Base-by-base conservation (phyloP, 768 basidiomycete species). In the Leccinum pellstonianum region DNA sequence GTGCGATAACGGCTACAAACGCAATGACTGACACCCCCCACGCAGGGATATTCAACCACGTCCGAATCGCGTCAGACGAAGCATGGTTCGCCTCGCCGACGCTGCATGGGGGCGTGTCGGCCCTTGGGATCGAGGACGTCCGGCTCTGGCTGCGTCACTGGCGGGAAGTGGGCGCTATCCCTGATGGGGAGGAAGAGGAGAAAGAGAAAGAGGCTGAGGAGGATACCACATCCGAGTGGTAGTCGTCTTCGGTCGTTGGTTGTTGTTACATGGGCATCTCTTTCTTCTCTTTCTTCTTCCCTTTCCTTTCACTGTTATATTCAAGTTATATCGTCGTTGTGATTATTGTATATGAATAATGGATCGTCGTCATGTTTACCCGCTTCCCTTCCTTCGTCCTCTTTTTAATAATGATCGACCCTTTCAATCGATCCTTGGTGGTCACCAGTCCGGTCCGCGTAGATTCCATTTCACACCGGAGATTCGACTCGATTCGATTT, bases 41-140 rank as follows among this genome's bases (percentile, higher is more conserved):
- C 4, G 21, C 15, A 23, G 0, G 25, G 37, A 31, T 66, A 5
- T 66, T 65, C 5, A 10, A n/a, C 9, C 59, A 17, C 19, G 33
- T 51, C 7, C 17, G 17, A 33, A 19, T 56, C 6, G 37, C 50
- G 17, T 48, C 43, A 14, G 52, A 50, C 21, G 57, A 58, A 9
- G 63, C 63, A 5, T 55, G 62, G 55, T 54, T 50, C n/a, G 59
- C 59, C 3, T 59, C 57, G 51, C 52, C 63, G 23, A 65, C 59
- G 35, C 23, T 62, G 31, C 57, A 51, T 17, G 56, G 43, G 2
- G 50, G 50, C 29, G 27, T 55, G 38, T n/a, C 6, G 6, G 5
- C 37, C 2, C 55, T 62, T 0, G 64, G 60, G 4, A 8, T 2
- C 9, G 58, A 52, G 6, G 63, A 64, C 21, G 60, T 65, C 17